A percentile compares a stretch with the other conserved stretches of the same genome.
Evolutionary conservation across 306 rosid species (phyloP).

Genomic region (Sicyos edulis): DNA sequence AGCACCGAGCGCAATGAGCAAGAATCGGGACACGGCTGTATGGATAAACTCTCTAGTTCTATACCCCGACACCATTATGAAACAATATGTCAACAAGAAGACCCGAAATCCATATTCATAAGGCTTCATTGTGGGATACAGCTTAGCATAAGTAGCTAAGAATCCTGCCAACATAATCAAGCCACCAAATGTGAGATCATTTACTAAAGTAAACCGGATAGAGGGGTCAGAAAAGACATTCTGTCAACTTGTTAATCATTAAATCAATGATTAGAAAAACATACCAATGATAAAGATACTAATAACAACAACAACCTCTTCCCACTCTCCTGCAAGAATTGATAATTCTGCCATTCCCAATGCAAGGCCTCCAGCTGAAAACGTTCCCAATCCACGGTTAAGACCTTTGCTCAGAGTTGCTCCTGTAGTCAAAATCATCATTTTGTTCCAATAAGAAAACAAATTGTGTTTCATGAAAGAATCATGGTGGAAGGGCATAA

Average conservation of each 20-base stretch:
- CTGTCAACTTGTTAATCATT: background rate
- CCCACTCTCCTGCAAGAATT: slow-evolving; percentile 61
- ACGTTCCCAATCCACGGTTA: slow-evolving; percentile 86
- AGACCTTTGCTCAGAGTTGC: slow-evolving; percentile 96
- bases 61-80: slow-evolving; percentile 77
- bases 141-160: slow-evolving; percentile 73
- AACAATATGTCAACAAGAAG: slow-evolving; percentile 92
- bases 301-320: slow-evolving; percentile 46
- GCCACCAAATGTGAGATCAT: slow-evolving; percentile 24
- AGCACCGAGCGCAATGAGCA: slow-evolving; percentile 90
- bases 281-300: slow-evolving; percentile 70
- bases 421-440: slow-evolving; percentile 42
- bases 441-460: background rate
- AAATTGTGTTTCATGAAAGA: background rate
- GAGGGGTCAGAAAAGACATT: background rate
- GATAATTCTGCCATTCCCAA: slow-evolving; percentile 65
- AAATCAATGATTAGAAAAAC: slow-evolving; percentile 12
- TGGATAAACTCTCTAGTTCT: slow-evolving; percentile 62
- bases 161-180: slow-evolving; percentile 46
- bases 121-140: slow-evolving; percentile 78
- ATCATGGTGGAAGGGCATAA: background rate
- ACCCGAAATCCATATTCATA: slow-evolving; percentile 95
- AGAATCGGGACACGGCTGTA: slow-evolving; percentile 61
- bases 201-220: no score
- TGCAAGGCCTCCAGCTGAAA: slow-evolving; percentile 93